A percentile compares a stretch with the other conserved stretches of the same genome.
phyloP scores from a whole-genome alignment of 2,329 filamentous ascomycete species.

The Hypoxylon sp. region DNA sequence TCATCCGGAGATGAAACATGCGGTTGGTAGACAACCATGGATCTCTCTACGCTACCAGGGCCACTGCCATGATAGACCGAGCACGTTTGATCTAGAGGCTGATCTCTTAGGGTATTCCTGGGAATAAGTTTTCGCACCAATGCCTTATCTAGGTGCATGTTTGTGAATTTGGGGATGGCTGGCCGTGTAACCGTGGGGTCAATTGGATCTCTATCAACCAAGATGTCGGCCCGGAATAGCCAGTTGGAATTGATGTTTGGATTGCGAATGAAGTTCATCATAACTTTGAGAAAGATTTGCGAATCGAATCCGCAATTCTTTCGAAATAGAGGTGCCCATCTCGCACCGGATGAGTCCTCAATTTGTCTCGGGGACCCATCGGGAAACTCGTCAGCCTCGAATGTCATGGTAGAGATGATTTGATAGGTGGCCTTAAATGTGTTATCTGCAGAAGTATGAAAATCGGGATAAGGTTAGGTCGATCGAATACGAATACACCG shows the following conservation, averaged over 20 bases:
- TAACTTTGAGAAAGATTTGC: slow-evolving; percentile 72
- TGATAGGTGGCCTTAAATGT: slow-evolving; percentile 23
- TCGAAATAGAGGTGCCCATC: slow-evolving; percentile 67
- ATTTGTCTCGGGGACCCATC: slow-evolving; percentile 52
- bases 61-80: slow-evolving; percentile 68
- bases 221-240: slow-evolving; percentile 82
- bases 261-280: slow-evolving; percentile 80
- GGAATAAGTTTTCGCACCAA: slow-evolving; percentile 84
- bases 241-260: slow-evolving; percentile 83
- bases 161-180: slow-evolving; percentile 59
- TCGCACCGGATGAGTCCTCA: slow-evolving; percentile 51
- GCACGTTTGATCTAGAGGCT: slow-evolving; percentile 83
- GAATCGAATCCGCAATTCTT: slow-evolving; percentile 72
- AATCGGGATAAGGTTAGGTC: slow-evolving; percentile 25
- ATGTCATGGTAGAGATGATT: slow-evolving; percentile 48
- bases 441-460: slow-evolving; percentile 28
- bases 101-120: slow-evolving; percentile 81
- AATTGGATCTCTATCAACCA: slow-evolving; percentile 63
- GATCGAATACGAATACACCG: slow-evolving; percentile 22
- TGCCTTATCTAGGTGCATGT: slow-evolving; percentile 66
- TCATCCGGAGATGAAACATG: slow-evolving; percentile 71
- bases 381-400: slow-evolving; percentile 52
- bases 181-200: slow-evolving; percentile 46
- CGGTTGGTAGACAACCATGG: slow-evolving; percentile 81
- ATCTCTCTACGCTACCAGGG: slow-evolving; percentile 52